phyloP scores from a whole-genome alignment of 805 yeast species.

The Zygosaccharomyces siamensis region DNA sequence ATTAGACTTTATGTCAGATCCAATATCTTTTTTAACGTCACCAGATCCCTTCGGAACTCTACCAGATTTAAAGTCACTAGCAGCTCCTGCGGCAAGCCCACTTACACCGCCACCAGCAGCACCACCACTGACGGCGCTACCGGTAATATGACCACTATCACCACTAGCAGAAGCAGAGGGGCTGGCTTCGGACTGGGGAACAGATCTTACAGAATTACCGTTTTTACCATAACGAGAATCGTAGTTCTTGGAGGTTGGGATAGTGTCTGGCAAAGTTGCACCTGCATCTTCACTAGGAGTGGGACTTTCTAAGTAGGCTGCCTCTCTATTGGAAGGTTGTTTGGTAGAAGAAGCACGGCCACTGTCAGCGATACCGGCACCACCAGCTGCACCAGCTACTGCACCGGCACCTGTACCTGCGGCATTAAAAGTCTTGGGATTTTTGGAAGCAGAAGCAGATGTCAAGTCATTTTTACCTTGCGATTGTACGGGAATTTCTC shows the following conservation, averaged over 20 bases:
- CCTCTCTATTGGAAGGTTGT: not conserved
- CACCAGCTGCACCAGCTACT: not conserved
- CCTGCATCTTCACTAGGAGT: slow-evolving; percentile 23
- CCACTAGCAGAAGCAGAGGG: not conserved
- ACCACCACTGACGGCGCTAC: not conserved
- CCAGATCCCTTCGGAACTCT: not conserved
- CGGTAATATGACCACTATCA: not conserved
- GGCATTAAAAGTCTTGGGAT: not conserved
- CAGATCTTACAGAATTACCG: slow-evolving; percentile 10
- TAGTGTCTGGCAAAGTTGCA: slow-evolving; percentile 32
- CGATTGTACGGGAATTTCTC: slow-evolving; percentile 2
- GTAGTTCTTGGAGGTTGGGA: slow-evolving; percentile 33
- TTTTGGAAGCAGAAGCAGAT: not conserved
- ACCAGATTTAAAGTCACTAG: slow-evolving; percentile 1
- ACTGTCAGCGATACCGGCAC: not conserved
- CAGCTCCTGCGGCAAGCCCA: not conserved
- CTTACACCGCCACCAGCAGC: not conserved
- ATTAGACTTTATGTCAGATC: not conserved
- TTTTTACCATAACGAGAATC: slow-evolving; percentile 17
- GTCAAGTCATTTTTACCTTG: not conserved
- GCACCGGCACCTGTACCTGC: not conserved
- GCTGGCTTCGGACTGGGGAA: not conserved
- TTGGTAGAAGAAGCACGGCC: slow-evolving; percentile 1
- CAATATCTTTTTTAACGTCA: not conserved
- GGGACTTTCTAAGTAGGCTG: slow-evolving; percentile 10